A percentile compares a stretch with the other conserved stretches of the same genome.
Conservation (phyloP, 108 stramenopile genomes). For the Craspedostauros australis region DNA sequence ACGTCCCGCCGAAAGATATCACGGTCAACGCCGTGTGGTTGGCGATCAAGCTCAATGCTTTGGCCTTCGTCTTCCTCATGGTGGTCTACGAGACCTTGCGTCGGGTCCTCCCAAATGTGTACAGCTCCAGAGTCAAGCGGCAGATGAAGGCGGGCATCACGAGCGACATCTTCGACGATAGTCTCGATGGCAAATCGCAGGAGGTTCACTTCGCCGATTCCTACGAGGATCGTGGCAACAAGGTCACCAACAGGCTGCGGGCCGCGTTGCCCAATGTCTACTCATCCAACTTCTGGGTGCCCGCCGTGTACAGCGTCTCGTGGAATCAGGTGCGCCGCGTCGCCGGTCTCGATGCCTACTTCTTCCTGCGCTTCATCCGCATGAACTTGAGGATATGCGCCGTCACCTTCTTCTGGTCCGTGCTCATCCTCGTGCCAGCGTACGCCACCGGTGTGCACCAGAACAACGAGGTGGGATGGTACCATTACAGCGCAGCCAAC, state of each 20-base stretch:
- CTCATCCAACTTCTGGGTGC: slow-evolving; percentile 74
- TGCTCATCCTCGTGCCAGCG: slow-evolving; percentile 60
- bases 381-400: slow-evolving; percentile 76
- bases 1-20: slow-evolving; percentile 48
- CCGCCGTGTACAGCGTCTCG: slow-evolving; percentile 49
- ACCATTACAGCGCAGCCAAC: slow-evolving; percentile 81
- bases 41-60: slow-evolving; percentile 53
- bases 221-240: no score
- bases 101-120: slow-evolving; percentile 59
- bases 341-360: slow-evolving; percentile 88
- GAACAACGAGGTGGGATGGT: slow-evolving; percentile 66
- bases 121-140: slow-evolving; percentile 45
- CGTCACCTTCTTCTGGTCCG: slow-evolving; percentile 76
- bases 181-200: neutral
- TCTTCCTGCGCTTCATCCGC: slow-evolving; percentile 82
- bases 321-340: slow-evolving; percentile 63
- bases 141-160: no score
- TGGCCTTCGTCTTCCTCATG: slow-evolving; percentile 63
- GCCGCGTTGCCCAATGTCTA: slow-evolving; percentile 27
- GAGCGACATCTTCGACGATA: neutral
- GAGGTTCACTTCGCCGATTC: slow-evolving; percentile 1
- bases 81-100: slow-evolving; percentile 63
- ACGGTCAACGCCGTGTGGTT: slow-evolving; percentile 71
- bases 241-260: no score
- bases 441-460: slow-evolving; percentile 58